Conservation (phyloP, 805 yeast genomes). For the Zygotorulaspora danielsina region DNA sequence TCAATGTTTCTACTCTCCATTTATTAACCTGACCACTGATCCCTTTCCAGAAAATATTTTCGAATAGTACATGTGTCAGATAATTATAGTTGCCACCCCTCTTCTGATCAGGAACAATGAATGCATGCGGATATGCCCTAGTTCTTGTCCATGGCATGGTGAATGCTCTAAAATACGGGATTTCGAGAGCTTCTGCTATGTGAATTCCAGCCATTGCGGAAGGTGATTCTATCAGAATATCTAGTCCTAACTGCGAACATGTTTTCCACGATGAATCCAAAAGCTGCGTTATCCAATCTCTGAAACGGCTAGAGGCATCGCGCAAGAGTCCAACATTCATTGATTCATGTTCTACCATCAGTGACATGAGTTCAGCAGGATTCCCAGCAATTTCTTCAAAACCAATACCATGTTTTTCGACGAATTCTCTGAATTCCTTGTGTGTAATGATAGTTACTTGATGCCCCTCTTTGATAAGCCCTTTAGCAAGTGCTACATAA, state of each 20-base stretch:
- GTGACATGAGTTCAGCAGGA: slow-evolving; percentile 85
- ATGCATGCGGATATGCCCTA: slow-evolving; percentile 94
- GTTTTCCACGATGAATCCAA: slow-evolving; percentile 78
- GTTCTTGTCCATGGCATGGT: slow-evolving; percentile 99
- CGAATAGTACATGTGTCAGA: slow-evolving; percentile 88
- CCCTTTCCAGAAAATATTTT: slow-evolving; percentile 90
- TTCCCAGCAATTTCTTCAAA: slow-evolving; percentile 84
- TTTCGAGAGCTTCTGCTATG: slow-evolving; percentile 84
- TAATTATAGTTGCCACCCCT: slow-evolving; percentile 91
- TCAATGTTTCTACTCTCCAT: slow-evolving; percentile 73
- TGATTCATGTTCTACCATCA: slow-evolving; percentile 89
- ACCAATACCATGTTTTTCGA: slow-evolving; percentile 57
- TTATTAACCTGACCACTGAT: slow-evolving; percentile 78
- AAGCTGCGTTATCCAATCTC: slow-evolving; percentile 77
- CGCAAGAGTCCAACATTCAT: slow-evolving; percentile 76
- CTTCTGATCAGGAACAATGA: slow-evolving; percentile 88
- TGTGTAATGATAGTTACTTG: slow-evolving; percentile 82
- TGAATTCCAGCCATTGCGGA: slow-evolving; percentile 95
- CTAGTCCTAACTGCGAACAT: slow-evolving; percentile 58
- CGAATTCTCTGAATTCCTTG: slow-evolving; percentile 73
- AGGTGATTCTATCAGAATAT: slow-evolving; percentile 89
- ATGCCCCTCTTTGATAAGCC: slow-evolving; percentile 77
- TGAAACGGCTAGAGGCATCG: slow-evolving; percentile 77
- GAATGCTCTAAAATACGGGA: slow-evolving; percentile 91
- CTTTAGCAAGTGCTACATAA: slow-evolving; percentile 83